phyloP scores from a whole-genome alignment of 2,329 filamentous ascomycete species.

The Coniochaeta prunicola region DNA sequence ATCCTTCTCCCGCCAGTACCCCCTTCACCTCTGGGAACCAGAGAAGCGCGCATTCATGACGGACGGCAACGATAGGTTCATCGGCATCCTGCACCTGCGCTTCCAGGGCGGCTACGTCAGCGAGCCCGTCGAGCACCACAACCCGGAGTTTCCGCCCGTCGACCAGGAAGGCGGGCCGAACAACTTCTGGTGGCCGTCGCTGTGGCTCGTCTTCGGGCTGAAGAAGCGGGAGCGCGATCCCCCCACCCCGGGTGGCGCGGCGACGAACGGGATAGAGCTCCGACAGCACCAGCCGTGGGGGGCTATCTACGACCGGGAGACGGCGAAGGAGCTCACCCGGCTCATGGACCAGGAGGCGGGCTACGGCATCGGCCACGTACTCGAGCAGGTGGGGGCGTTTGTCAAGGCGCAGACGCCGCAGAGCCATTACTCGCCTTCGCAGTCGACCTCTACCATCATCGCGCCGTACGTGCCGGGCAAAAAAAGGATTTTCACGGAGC shows the following conservation, averaged over 20 bases:
- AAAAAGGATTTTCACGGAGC: not conserved
- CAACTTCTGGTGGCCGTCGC: not conserved
- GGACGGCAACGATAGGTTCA: not conserved
- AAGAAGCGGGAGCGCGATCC: not conserved
- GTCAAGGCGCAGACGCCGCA: not conserved
- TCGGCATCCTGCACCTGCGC: not conserved
- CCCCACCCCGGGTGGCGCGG: not conserved
- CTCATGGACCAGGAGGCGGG: not conserved
- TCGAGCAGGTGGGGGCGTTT: not conserved
- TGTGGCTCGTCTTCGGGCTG: not conserved
- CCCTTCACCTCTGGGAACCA: not conserved
- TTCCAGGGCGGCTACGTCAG: not conserved
- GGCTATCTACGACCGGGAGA: not conserved
- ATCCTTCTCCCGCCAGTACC: not conserved
- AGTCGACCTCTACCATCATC: not conserved
- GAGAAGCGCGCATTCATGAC: not conserved
- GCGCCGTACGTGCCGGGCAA: not conserved
- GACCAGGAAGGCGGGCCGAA: not conserved
- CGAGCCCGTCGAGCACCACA: not conserved
- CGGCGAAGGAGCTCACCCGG: not conserved
- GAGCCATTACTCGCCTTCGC: not conserved
- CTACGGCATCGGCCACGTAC: not conserved
- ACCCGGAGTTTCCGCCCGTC: not conserved
- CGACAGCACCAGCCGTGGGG: not conserved
- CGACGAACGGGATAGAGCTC: not conserved